These are phyloP conservation scores for Stylosanthes scabra DNA, from an alignment of 331 rosid genomes.

Conservation along the genomic window DNA sequence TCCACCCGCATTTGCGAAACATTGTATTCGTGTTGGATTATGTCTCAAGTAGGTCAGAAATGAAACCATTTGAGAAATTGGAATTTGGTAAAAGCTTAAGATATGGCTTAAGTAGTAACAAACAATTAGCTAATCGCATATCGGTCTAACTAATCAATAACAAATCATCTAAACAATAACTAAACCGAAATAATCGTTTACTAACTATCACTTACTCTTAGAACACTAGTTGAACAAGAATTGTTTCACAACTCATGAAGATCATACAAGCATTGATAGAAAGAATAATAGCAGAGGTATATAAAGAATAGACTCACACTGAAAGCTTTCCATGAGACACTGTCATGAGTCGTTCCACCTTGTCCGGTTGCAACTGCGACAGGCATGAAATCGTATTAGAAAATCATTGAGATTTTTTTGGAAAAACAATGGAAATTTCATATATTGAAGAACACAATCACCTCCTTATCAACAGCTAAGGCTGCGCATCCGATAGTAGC, in stretches of 20 bases:
- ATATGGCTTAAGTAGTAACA: too few species aligned
- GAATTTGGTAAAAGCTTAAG: too few species aligned
- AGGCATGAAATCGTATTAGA: slow-evolving; percentile 39
- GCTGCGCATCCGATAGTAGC: slow-evolving; percentile 66
- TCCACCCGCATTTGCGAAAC: background rate
- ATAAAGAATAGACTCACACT: slow-evolving; percentile 56
- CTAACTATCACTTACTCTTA: slow-evolving; percentile 48
- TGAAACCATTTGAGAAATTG: too few species aligned
- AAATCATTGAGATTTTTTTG: background rate
- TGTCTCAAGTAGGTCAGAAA: too few species aligned
- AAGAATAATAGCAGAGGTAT: background rate
- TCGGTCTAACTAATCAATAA: too few species aligned
- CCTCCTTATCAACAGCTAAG: slow-evolving; percentile 83
- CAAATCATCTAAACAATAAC: too few species aligned
- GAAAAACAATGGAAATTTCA: slow-evolving; percentile 20
- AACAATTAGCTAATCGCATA: too few species aligned
- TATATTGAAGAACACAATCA: slow-evolving; percentile 37
- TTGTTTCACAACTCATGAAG: background rate
- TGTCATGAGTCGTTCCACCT: slow-evolving; percentile 74
- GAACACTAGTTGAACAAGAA: slow-evolving; percentile 3
- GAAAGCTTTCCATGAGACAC: slow-evolving; percentile 76
- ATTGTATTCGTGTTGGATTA: too few species aligned
- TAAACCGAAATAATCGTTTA: too few species aligned
- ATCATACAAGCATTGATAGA: background rate
- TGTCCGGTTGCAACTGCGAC: slow-evolving; percentile 81